Evolutionary conservation across 129 eudicot species (phyloP), one percentile per base, ranked within the genome.

Genomic region (Glebionis coronaria): DNA sequence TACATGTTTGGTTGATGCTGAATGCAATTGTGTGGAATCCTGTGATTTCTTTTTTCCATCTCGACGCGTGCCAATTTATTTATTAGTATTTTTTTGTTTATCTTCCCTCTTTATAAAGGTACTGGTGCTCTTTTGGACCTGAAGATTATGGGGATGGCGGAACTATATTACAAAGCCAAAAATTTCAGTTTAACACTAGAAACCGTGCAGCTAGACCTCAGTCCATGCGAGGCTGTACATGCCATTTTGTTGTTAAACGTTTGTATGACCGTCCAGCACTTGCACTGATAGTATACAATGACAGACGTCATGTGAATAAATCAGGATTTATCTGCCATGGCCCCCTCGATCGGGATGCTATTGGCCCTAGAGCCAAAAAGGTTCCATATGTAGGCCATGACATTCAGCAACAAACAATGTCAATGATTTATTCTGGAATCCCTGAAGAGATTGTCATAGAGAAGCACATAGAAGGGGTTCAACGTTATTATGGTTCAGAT

Each of bases 151-250:
- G 98, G 28, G 99, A 94, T 82, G 97, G 97, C 50, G 99, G 99
- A 21, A 78, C 76, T 65, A 79, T 86, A 78, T 78, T 94, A 59
- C 99, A 97, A 61, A 94, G 99, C 63, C 79, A 95, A 81, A 88
- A 83, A 72, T 94, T 81, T 72, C 80, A 97, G 51, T 82, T 94
- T 21, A 94, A 94, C 76, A 94, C 99, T 25, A 86, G 99, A 75
- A 94, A 94, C 57, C 99, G 99, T 70, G 99, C 97, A 20, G 88
- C 99, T 63, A 85, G 95, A 74, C 99, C 99, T 50, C 99, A 94
- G 53, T 94, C 99, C 13, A 94, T 94, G 99, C 76, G 99, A 23
- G 99, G 99, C 9, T 94, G 99, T 68, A 81, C 83, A 12, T 94
- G 99, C 62, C 90, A 94, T 81, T 94, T 89, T 53, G 78, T 94